These are phyloP conservation scores for Candida succiphila DNA, from an alignment of 805 yeast species.

Conservation along the genomic window DNA sequence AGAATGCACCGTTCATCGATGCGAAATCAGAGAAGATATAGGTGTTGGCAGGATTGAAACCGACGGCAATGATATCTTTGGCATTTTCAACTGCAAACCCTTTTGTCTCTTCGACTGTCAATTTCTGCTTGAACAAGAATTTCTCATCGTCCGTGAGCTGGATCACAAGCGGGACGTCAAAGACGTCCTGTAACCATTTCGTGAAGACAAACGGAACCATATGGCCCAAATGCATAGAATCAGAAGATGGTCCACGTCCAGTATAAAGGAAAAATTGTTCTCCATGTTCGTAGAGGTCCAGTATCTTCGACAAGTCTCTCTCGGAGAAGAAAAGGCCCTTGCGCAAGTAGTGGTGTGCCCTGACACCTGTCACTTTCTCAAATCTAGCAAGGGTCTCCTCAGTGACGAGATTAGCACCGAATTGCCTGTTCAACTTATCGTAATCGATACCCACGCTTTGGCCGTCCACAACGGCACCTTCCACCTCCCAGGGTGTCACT, in stretches of 20 bases:
- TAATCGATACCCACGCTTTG: slow-evolving; percentile 86
- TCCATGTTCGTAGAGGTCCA: slow-evolving; percentile 87
- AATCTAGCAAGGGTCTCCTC: slow-evolving; percentile 69
- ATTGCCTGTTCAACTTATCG: slow-evolving; percentile 74
- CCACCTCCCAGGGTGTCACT: slow-evolving; percentile 98
- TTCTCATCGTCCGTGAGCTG: slow-evolving; percentile 97
- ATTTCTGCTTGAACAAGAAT: slow-evolving; percentile 84
- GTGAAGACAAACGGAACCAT: slow-evolving; percentile 93
- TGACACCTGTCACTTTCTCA: slow-evolving; percentile 72
- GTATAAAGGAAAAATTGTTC: slow-evolving; percentile 94
- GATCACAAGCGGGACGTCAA: slow-evolving; percentile 89
- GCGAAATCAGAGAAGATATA: slow-evolving; percentile 88
- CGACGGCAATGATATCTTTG: slow-evolving; percentile 87
- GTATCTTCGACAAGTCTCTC: slow-evolving; percentile 68
- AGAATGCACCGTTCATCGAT: slow-evolving; percentile 89
- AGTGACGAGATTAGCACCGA: slow-evolving; percentile 73
- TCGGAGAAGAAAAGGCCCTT: slow-evolving; percentile 92
- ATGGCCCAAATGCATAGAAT: slow-evolving; percentile 93
- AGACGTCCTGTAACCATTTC: slow-evolving; percentile 96
- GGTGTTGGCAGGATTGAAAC: slow-evolving; percentile 90
- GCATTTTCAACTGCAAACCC: slow-evolving; percentile 73
- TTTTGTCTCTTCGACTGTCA: slow-evolving; percentile 84
- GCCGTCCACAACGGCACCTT: slow-evolving; percentile 96
- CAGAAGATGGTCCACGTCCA: slow-evolving; percentile 95
- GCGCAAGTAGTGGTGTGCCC: slow-evolving; percentile 83